Evolutionary conservation across 2,329 filamentous ascomycete species (phyloP).

Genomic region (Tolypocladium inflatum): DNA sequence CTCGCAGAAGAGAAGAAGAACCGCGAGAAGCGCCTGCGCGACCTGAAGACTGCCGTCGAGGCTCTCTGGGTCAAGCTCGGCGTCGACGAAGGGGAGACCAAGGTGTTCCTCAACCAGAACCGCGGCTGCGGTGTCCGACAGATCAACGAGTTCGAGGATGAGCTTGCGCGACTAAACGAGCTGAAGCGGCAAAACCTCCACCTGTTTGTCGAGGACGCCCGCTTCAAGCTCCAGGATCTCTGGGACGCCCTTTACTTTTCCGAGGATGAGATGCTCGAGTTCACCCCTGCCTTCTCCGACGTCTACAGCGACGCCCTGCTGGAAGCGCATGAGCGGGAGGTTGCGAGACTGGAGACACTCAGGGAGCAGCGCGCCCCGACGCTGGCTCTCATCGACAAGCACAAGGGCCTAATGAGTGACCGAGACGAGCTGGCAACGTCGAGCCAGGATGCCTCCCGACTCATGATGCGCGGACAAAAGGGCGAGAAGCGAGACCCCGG

Average conservation of each 20-base stretch:
- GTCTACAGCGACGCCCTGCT: constrained; percentile 94
- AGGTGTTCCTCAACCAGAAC: constrained; percentile 76
- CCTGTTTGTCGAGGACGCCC: constrained; percentile 89
- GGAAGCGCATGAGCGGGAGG: constrained; percentile 89
- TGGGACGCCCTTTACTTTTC: constrained; percentile 94
- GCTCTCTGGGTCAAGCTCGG: constrained; percentile 81
- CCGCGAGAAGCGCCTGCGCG: constrained; percentile 67
- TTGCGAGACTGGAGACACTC: constrained; percentile 68
- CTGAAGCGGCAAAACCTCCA: constrained; percentile 93
- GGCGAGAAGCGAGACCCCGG: constrained; percentile 92
- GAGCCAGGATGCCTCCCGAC: constrained; percentile 86
- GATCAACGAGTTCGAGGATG: constrained; percentile 94
- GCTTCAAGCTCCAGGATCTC: constrained; percentile 82
- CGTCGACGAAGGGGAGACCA: constrained; percentile 73
- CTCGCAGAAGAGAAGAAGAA: constrained; percentile 80
- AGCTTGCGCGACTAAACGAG: constrained; percentile 77
- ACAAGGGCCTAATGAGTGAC: constrained; percentile 74
- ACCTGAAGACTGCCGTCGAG: constrained; percentile 71
- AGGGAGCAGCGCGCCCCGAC: constrained; percentile 82
- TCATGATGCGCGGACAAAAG: constrained; percentile 86
- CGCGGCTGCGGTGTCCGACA: constrained; percentile 83
- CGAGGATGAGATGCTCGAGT: constrained; percentile 98
- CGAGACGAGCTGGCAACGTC: constrained; percentile 81
- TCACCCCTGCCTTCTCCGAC: constrained; percentile 92
- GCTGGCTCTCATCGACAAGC: constrained; percentile 71